Conservation (phyloP, 1,139 yeast genomes). For the Kodamaea suecica region DNA sequence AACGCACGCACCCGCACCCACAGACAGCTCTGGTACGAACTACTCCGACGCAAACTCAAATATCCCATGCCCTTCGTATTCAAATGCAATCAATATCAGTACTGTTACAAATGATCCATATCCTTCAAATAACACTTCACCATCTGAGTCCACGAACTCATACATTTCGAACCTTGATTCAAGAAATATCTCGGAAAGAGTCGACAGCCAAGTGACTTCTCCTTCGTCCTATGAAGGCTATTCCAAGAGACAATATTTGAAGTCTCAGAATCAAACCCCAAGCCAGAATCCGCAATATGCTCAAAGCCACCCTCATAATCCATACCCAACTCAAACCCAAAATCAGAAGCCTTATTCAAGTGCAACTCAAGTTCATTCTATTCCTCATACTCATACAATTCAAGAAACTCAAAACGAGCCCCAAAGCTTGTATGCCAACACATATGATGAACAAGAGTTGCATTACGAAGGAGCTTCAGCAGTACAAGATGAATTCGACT, state of each 20-base stretch:
- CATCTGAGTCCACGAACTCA: slow-evolving; percentile 7
- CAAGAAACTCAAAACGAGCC: too few relatives aligned
- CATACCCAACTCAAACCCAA: neutral
- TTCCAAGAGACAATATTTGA: slow-evolving; percentile 1
- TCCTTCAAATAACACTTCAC: slow-evolving; percentile 5
- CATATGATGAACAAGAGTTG: neutral
- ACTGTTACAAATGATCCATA: neutral
- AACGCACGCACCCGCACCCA: too few relatives aligned
- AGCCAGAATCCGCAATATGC: neutral
- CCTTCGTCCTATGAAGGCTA: slow-evolving; percentile 10
- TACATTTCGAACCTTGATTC: slow-evolving; percentile 7
- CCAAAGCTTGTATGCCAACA: neutral
- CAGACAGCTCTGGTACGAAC: too few relatives aligned
- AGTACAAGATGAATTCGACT: slow-evolving; percentile 15
- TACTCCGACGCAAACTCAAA: too few relatives aligned
- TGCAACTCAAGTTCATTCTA: too few relatives aligned
- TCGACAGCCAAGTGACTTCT: slow-evolving; percentile 10
- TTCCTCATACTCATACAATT: too few relatives aligned
- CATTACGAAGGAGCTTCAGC: neutral
- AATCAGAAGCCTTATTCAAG: too few relatives aligned
- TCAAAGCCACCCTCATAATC: neutral
- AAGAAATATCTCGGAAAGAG: slow-evolving; percentile 4
- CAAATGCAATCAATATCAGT: too few relatives aligned
- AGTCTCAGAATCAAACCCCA: neutral
- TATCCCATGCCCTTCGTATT: too few relatives aligned